Conservation (phyloP, 306 rosid species). For the Malus fusca region DNA sequence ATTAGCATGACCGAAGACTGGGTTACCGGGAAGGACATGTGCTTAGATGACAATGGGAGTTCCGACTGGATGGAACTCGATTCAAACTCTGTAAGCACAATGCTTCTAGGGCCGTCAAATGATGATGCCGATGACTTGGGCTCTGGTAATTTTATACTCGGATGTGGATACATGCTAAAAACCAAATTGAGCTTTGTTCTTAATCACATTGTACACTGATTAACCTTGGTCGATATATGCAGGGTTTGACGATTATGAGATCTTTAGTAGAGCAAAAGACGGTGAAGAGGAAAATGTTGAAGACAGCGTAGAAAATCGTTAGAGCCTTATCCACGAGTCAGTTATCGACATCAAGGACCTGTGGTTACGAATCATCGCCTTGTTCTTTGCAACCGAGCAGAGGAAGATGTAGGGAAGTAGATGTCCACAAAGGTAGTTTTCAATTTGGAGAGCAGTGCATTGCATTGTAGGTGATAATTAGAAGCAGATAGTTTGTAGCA, state of each 20-base stretch:
- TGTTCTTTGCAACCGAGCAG: neutral
- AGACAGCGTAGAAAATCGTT: conserved; percentile 34
- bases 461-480: neutral
- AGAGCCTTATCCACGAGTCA: conserved; percentile 16
- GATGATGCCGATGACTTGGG: conserved; percentile 65
- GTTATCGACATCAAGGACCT: neutral
- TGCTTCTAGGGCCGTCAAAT: conserved; percentile 42
- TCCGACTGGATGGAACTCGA: conserved; percentile 60
- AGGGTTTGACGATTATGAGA: conserved; percentile 79
- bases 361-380: conserved; percentile 5
- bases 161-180: conserved; percentile 6
- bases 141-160: conserved; percentile 38
- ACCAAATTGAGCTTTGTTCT: neutral
- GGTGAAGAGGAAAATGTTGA: conserved; percentile 39
- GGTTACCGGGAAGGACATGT: conserved; percentile 44
- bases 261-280: conserved; percentile 44
- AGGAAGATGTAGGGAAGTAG: conserved; percentile 5
- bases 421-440: neutral
- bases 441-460: neutral
- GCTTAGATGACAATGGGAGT: conserved; percentile 48
- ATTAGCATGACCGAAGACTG: conserved; percentile 54
- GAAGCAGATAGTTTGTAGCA: neutral
- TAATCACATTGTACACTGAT: conserved; percentile 13
- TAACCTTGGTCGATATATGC: conserved; percentile 17
- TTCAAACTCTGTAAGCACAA: conserved; percentile 39